Conservation (phyloP, 1,284 basidiomycete genomes). For the Ustanciosporium gigantosporum region DNA sequence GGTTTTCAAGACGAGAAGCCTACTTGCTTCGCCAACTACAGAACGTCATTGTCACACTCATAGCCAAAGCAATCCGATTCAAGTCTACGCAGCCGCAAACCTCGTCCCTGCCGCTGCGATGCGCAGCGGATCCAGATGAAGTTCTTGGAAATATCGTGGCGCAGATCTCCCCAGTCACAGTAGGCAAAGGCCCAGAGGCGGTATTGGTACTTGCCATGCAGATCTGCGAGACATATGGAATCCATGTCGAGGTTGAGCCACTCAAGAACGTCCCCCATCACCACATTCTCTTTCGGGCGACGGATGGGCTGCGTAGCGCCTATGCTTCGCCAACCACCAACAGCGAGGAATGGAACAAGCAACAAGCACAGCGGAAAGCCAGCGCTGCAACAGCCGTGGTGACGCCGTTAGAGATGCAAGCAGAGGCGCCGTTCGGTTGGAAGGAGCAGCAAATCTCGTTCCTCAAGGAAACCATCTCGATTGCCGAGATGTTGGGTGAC, state of each 20-base stretch:
- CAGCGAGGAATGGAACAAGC: slow-evolving; percentile 14
- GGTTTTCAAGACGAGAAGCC: slow-evolving; percentile 48
- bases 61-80: slow-evolving; percentile 29
- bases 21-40: slow-evolving; percentile 52
- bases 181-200: slow-evolving; percentile 38
- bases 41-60: slow-evolving; percentile 36
- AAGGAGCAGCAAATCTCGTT: slow-evolving; percentile 87
- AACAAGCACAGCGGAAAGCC: not conserved
- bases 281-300: slow-evolving; percentile 48
- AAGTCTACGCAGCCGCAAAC: slow-evolving; percentile 10
- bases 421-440: slow-evolving; percentile 73
- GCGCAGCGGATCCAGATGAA: slow-evolving; percentile 9
- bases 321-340: slow-evolving; percentile 26
- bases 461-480: slow-evolving; percentile 83
- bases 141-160: slow-evolving; percentile 38
- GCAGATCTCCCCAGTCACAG: slow-evolving; percentile 22
- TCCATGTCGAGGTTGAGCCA: slow-evolving; percentile 51
- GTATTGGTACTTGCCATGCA: slow-evolving; percentile 54
- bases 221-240: slow-evolving; percentile 56
- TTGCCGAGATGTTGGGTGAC: slow-evolving; percentile 90
- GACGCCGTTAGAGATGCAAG: slow-evolving; percentile 27
- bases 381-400: slow-evolving; percentile 4
- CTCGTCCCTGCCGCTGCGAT: slow-evolving; percentile 21
- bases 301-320: slow-evolving; percentile 32
- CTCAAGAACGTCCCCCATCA: slow-evolving; percentile 35